A percentile compares a stretch with the other conserved stretches of the same genome.
These are phyloP conservation scores for Coemansia sp. DNA, from an alignment of 192 early-diverging fungal genomes.

Conservation along the genomic window DNA sequence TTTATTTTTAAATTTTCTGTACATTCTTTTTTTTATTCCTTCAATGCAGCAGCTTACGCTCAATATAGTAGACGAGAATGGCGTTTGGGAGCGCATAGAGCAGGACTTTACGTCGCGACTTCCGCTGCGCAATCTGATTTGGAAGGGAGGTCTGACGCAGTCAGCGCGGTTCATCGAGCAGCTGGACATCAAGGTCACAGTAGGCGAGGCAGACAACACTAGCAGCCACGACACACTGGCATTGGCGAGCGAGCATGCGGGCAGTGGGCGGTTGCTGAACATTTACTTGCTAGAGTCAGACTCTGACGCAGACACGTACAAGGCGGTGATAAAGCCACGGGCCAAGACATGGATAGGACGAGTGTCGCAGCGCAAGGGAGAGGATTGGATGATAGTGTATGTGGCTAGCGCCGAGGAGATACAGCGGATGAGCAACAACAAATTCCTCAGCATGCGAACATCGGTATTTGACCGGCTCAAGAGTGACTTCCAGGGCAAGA, in stretches of 20 bases:
- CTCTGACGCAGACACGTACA: slow-evolving; percentile 45
- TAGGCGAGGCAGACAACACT: slow-evolving; percentile 31
- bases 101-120: slow-evolving; percentile 70
- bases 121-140: slow-evolving; percentile 78
- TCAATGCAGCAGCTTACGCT: slow-evolving; percentile 30
- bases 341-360: slow-evolving; percentile 39
- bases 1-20: not conserved
- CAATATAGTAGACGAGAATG: slow-evolving; percentile 33
- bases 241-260: not conserved
- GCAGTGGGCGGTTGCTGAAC: slow-evolving; percentile 27
- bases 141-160: slow-evolving; percentile 72
- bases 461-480: slow-evolving; percentile 86
- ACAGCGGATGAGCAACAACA: slow-evolving; percentile 45
- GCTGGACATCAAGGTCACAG: slow-evolving; percentile 61
- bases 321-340: slow-evolving; percentile 42
- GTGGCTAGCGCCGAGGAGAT: slow-evolving; percentile 61
- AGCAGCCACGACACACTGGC: slow-evolving; percentile 38
- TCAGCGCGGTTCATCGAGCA: slow-evolving; percentile 63
- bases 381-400: slow-evolving; percentile 90
- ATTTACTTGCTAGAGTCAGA: slow-evolving; percentile 36
- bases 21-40: slow-evolving; percentile 9
- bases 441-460: slow-evolving; percentile 63
- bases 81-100: slow-evolving; percentile 64
- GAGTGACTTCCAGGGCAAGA: slow-evolving; percentile 74
- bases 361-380: slow-evolving; percentile 42